These are phyloP conservation scores for Boletus insuetus DNA, from an alignment of 768 basidiomycete genomes.

Conservation along the genomic window DNA sequence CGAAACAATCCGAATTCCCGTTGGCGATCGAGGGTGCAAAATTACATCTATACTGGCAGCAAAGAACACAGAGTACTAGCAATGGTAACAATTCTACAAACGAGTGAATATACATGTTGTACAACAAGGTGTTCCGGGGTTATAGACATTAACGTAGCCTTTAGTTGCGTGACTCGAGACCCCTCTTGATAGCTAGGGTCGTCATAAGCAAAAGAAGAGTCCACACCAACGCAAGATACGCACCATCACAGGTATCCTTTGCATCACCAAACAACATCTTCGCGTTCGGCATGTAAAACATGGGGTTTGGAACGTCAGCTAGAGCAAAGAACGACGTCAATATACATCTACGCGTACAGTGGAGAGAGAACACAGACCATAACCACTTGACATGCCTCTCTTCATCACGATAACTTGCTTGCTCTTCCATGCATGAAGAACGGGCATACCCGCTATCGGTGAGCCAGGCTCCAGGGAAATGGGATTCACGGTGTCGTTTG, in stretches of 20 bases:
- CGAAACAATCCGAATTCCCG: background rate
- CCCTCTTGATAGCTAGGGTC: conserved; percentile 53
- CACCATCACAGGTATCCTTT: conserved; percentile 86
- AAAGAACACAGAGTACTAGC: background rate
- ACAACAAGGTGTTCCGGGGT: conserved; percentile 8
- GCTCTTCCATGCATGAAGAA: conserved; percentile 90
- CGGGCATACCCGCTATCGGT: conserved; percentile 90
- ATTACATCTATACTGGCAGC: background rate
- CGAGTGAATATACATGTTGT: conserved; percentile 22
- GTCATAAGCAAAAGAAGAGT: background rate
- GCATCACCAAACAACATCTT: conserved; percentile 94
- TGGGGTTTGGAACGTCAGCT: conserved; percentile 91
- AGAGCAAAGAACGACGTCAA: conserved; percentile 7
- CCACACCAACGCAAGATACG: conserved; percentile 8
- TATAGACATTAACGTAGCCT: background rate
- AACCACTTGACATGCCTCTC: conserved; percentile 84
- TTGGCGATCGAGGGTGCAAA: conserved; percentile 9
- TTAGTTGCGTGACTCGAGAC: conserved; percentile 42
- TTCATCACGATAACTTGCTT: conserved; percentile 94
- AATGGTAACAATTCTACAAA: conserved; percentile 9
- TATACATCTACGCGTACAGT: background rate
- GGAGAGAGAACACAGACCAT: conserved; percentile 50
- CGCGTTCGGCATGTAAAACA: conserved; percentile 90
- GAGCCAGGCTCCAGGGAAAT: conserved; percentile 86
- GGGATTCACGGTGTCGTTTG: conserved; percentile 91